Evolutionary conservation across 164 flowering plant species (phyloP).

Genomic region (Brasenia schreberi): DNA sequence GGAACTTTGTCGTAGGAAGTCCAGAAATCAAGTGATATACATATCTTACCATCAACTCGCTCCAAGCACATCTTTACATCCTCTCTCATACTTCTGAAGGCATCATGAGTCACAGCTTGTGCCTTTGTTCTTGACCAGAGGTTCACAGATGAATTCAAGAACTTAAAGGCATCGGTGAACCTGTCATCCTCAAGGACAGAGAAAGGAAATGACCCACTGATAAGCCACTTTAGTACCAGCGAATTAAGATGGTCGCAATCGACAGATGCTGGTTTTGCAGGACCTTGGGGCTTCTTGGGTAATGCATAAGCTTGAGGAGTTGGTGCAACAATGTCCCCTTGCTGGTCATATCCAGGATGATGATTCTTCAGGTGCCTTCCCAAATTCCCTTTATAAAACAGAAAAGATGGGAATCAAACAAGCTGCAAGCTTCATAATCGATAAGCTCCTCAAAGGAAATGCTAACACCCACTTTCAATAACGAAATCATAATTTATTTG

Average conservation of each 20-base stretch:
- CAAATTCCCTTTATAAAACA: constrained; percentile 33
- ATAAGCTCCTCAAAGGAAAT: too few relatives aligned
- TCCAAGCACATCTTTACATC: constrained; percentile 46
- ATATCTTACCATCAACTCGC: constrained; percentile 57
- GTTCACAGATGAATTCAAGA: constrained; percentile 52
- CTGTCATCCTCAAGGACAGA: constrained; percentile 65
- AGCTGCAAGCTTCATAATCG: not conserved
- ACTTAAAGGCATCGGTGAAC: constrained; percentile 63
- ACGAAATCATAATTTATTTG: too few relatives aligned
- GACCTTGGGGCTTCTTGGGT: constrained; percentile 46
- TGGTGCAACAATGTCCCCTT: constrained; percentile 15
- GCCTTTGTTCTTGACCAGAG: constrained; percentile 63
- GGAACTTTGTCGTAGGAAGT: constrained; percentile 64
- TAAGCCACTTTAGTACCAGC: constrained; percentile 83
- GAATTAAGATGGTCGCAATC: constrained; percentile 88
- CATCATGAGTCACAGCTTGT: constrained; percentile 46
- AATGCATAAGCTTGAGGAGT: constrained; percentile 18
- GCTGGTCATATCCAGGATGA: constrained; percentile 83
- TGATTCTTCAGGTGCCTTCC: constrained; percentile 91
- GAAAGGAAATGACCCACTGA: constrained; percentile 59
- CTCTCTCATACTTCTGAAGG: constrained; percentile 72
- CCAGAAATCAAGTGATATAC: constrained; percentile 80
- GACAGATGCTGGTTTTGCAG: constrained; percentile 32
- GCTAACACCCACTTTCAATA: too few relatives aligned
- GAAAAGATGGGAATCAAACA: not conserved